Evolutionary conservation across 1,284 basidiomycete genomes (phyloP).

Genomic region (Wallemia hederae): DNA sequence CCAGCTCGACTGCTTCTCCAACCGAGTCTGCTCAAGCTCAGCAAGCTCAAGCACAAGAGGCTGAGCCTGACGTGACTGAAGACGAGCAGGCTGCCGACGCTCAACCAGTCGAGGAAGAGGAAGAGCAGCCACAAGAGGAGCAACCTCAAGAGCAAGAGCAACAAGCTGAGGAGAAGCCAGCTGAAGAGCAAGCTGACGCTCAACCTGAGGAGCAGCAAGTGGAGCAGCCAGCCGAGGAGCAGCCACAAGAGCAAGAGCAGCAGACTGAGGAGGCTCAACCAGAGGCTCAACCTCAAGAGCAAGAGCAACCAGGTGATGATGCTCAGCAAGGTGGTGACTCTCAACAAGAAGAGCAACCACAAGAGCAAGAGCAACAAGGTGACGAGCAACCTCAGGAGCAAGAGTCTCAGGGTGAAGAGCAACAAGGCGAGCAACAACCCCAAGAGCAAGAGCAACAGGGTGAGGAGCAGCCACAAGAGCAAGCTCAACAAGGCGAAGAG

Average conservation of each 20-base stretch:
- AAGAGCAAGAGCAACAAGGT: neutral
- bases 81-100: neutral
- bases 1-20: neutral
- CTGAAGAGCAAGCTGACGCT: too few species aligned
- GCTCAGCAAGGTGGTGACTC: neutral
- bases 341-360: neutral
- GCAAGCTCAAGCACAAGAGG: neutral
- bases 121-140: neutral
- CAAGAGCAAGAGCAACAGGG: neutral
- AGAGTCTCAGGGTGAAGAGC: too few species aligned
- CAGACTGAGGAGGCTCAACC: neutral
- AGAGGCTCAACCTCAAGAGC: neutral
- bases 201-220: too few species aligned
- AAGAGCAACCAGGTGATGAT: neutral
- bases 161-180: neutral
- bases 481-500: neutral
- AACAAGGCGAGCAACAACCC: neutral
- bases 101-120: neutral
- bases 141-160: too few species aligned
- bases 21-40: neutral
- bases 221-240: neutral
- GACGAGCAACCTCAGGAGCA: neutral
- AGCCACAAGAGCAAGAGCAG: neutral
- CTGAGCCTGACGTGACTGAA: neutral
- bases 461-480: neutral